Evolutionary conservation across 345 rosid species (phyloP).

Genomic region (Clarkia xantiana): DNA sequence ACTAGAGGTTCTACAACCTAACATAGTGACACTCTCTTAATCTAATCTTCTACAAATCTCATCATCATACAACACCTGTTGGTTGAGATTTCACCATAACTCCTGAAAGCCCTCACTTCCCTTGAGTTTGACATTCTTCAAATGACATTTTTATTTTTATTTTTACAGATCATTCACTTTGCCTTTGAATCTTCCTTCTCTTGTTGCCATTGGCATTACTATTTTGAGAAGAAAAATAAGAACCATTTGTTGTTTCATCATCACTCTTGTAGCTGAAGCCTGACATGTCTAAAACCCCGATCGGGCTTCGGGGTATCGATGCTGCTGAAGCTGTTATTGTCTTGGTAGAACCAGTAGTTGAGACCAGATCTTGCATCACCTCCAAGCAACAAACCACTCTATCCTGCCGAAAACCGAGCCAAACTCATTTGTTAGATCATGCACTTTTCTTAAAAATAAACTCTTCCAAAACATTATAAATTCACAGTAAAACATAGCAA

Average conservation of each 20-base stretch:
- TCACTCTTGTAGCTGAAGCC: slow-evolving; percentile 55
- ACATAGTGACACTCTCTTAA: no score
- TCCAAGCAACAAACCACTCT: slow-evolving; percentile 29
- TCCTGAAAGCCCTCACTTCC: no score
- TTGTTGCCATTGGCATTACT: slow-evolving; percentile 23
- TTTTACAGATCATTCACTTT: no score
- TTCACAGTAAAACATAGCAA: no score
- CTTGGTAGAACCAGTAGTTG: slow-evolving; percentile 17
- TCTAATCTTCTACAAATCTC: no score
- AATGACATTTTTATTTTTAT: no score
- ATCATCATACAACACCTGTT: no score
- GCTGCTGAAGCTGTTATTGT: slow-evolving; percentile 10
- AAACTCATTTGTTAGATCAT: no score
- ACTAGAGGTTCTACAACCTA: no score
- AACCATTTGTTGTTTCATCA: slow-evolving; percentile 22
- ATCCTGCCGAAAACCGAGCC: slow-evolving; percentile 22
- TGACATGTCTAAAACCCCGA: slow-evolving; percentile 52
- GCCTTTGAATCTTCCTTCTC: slow-evolving; percentile 20
- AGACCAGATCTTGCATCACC: slow-evolving; percentile 20
- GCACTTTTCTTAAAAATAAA: no score
- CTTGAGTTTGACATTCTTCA: no score
- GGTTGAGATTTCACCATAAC: no score
- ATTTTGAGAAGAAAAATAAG: slow-evolving; percentile 27
- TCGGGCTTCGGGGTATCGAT: slow-evolving; percentile 47
- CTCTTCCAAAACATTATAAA: not conserved